phyloP scores from a whole-genome alignment of 23 red algal species.

The Gracilaria domingensis region DNA sequence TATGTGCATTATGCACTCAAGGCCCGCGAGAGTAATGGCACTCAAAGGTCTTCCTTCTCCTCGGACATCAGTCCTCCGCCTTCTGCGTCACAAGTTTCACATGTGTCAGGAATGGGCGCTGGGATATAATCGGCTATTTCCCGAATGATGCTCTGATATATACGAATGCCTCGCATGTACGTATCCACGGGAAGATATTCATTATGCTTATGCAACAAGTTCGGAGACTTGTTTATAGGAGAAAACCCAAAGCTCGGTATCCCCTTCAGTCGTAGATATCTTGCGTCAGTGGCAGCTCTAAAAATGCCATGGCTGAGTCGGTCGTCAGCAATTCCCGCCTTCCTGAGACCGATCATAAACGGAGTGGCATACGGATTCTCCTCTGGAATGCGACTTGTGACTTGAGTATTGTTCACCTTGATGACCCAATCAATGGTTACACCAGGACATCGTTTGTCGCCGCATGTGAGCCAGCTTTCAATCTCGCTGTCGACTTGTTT shows the following conservation, averaged over 20 bases:
- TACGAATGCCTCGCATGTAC: constrained; percentile 74
- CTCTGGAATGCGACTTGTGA: constrained; percentile 52
- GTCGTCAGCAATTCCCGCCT: constrained; percentile 29
- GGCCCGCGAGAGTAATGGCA: not conserved
- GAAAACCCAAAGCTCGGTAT: constrained; percentile 82
- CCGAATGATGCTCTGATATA: constrained; percentile 79
- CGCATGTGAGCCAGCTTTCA: constrained; percentile 61
- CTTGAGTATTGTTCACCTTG: constrained; percentile 63
- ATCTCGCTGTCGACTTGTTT: constrained; percentile 48
- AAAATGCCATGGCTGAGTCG: constrained; percentile 72
- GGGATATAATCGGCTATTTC: constrained; percentile 42
- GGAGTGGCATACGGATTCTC: constrained; percentile 46
- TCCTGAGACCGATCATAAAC: constrained; percentile 46
- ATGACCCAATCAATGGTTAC: constrained; percentile 41
- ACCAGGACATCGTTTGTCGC: constrained; percentile 49
- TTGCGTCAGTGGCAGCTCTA: constrained; percentile 81
- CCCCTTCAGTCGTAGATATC: constrained; percentile 73
- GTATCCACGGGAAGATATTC: constrained; percentile 81
- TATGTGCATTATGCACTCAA: not conserved
- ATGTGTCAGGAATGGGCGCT: not conserved
- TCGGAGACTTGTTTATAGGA: constrained; percentile 75
- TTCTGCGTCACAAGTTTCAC: not conserved
- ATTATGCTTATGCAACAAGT: constrained; percentile 89
- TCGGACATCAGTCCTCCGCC: not conserved
- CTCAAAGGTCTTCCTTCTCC: constrained; percentile 14